These are phyloP conservation scores for Zymoseptoria ardabiliae DNA, from an alignment of 2,329 filamentous ascomycete species.

Conservation along the genomic window DNA sequence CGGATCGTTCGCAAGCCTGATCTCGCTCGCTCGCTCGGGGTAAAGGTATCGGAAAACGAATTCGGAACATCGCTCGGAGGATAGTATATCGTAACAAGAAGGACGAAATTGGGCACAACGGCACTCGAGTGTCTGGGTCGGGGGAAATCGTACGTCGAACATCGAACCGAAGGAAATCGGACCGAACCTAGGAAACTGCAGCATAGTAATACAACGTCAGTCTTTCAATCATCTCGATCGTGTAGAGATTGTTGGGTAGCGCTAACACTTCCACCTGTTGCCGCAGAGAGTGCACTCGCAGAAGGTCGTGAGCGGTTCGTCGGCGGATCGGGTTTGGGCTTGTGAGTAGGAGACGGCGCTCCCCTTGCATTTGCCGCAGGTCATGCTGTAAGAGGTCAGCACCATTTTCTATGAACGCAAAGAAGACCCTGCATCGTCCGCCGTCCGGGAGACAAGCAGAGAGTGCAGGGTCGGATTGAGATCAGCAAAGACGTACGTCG, in stretches of 20 bases:
- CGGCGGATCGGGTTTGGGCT: conserved; percentile 88
- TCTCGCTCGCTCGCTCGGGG: neutral
- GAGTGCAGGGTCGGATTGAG: conserved; percentile 11
- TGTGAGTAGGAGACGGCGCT: conserved; percentile 94
- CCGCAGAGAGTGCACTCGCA: conserved; percentile 48
- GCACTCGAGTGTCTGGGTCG: neutral
- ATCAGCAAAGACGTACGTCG: conserved; percentile 22
- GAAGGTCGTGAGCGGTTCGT: conserved; percentile 69
- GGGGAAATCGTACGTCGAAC: neutral
- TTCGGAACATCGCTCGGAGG: neutral
- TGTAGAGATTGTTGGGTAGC: neutral
- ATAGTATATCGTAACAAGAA: neutral
- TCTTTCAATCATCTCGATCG: neutral
- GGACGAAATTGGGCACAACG: neutral
- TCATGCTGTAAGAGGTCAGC: conserved; percentile 52
- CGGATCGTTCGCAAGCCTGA: neutral
- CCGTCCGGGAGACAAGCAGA: conserved; percentile 4
- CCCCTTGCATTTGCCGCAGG: conserved; percentile 86
- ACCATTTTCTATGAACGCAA: conserved; percentile 22
- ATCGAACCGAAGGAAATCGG: neutral
- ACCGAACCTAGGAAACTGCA: neutral
- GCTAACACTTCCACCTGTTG: conserved; percentile 42
- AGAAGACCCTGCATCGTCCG: conserved; percentile 24
- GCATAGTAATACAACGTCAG: no score
- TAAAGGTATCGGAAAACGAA: neutral